These are phyloP conservation scores for Populus hybrid DNA, from an alignment of 441 rosid species.

Conservation along the genomic window DNA sequence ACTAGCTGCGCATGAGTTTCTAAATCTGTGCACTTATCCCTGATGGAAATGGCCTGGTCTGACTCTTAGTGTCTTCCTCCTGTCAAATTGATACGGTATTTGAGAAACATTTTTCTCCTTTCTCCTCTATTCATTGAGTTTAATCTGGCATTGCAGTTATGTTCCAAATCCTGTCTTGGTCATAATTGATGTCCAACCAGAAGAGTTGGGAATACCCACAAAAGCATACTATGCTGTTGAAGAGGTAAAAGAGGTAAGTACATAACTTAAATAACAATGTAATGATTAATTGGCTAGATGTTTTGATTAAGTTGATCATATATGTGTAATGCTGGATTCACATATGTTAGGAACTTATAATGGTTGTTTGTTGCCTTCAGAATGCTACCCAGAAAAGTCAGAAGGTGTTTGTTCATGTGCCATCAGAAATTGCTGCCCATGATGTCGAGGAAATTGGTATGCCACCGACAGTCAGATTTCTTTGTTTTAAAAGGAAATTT, in stretches of 20 bases:
- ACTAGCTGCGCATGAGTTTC: too few species aligned
- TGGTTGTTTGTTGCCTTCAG: constrained; percentile 28
- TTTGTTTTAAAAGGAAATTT: background rate
- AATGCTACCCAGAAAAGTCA: constrained; percentile 96
- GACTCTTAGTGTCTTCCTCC: background rate
- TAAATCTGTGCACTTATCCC: background rate
- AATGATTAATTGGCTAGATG: background rate
- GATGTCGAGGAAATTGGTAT: constrained; percentile 89
- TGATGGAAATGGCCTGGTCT: background rate
- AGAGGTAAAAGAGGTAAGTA: constrained; percentile 79
- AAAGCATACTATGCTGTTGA: constrained; percentile 84
- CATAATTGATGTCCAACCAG: constrained; percentile 80
- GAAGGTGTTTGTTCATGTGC: constrained; percentile 83
- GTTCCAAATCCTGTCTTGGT: constrained; percentile 85
- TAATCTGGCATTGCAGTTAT: constrained; percentile 46
- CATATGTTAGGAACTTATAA: constrained; percentile 5
- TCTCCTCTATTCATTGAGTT: constrained; percentile 9
- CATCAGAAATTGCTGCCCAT: constrained; percentile 86
- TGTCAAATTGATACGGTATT: background rate
- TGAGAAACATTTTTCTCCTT: background rate
- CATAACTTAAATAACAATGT: background rate
- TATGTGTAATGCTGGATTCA: background rate
- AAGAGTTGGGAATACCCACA: constrained; percentile 79
- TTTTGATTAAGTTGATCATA: background rate
- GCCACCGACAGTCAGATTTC: constrained; percentile 13